Evolutionary conservation across 129 eudicot species (phyloP), one percentile per base, ranked within the genome.

Genomic region (Artemisia argyi): DNA sequence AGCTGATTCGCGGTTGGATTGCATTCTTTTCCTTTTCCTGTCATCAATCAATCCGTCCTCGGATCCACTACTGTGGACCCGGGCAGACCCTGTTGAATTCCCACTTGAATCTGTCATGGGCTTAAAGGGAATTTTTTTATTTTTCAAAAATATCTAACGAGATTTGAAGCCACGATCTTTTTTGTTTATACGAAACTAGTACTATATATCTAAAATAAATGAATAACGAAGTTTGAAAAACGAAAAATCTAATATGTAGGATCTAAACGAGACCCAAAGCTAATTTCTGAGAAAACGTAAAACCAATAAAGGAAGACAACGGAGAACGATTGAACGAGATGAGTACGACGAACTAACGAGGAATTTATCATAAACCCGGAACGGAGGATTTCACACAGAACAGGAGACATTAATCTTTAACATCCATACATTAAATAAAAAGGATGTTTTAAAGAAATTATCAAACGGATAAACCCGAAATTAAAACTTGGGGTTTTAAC

Each of bases 271-370:
- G 22, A 75, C 12, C 11, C 69, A 69, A 44, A 26, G 65, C 1
- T 53, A 20, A 17, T 58, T 73, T 80, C 87, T 80, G 98, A 93
- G 71, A 89, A 85, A 72, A 87, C 92, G 79, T 93, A 93, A 71
- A 93, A 90, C 98, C 98, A 93, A 83, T 89, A 93, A 73, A 93
- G 98, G 68, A 93, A 93, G 56, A 85, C 86, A 68, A 85, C 92
- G 35, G 98, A 93, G 86, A 93, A 90, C 8, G 98, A 93, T 84
- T 87, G 97, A 74, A 93, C 98, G 24, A 93, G 92, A 76, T 93
- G 97, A 14, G 89, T 83, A 46, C 89, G 76, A 65, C 97, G 92
- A 71, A 90, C 75, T 9, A 87, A 71, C 18, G 90, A 80, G 53
- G 97, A 85, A 77, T 80, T 77, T 62, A 93, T 84, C 87, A 83